Evolutionary conservation across 352 stramenopile species (phyloP), one percentile per base, ranked within the genome.

Genomic region (Phytophthora pistaciae): DNA sequence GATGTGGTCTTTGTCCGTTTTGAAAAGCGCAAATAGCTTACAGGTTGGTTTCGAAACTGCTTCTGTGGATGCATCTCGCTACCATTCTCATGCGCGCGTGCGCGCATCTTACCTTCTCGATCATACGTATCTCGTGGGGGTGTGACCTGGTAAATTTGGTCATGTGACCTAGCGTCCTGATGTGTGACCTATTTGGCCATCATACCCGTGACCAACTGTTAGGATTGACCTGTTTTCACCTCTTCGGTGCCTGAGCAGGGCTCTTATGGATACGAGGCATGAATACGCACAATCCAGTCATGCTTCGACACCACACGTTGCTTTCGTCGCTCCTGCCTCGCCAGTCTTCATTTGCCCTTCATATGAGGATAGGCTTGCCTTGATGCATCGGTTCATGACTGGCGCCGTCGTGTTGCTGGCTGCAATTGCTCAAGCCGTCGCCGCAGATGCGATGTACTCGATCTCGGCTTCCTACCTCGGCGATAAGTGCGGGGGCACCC

Each of bases 401-500:
- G 27, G 27, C 6, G 4, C 27, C 27, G 29, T 33, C 29, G 5
- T 33, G 6, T 8, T 9, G 29, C 3, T 33, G 7, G 29, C 29
- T 33, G 29, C 7, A 33, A 8, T 33, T 10, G 29, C 7, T 8
- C 29, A 33, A 9, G 6, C 5, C 7, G 29, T 33, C 29, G 29
- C 7, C 29, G 29, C 27, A 2, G 27, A 31, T 2, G 4, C 6
- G 27, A 56, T 56, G 20, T 71, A 66, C 58, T 60, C 64, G 3
- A 36, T 66, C 33, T 20, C 18, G 20, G 52, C 56, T n/a, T 29
- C 50, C 18, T 65, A 61, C 36, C 25, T 71, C 14, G 57, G 64
- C 13, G 56, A 71, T 9, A 20, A 46, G 31, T 71, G 64, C 8
- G 57, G 46, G 5, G 57, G 50, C 14, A 61, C 49, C 23, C 64